A percentile compares a stretch with the other conserved stretches of the same genome.
Conservation (phyloP, 805 yeast species). For the Yarrowia sp. region DNA sequence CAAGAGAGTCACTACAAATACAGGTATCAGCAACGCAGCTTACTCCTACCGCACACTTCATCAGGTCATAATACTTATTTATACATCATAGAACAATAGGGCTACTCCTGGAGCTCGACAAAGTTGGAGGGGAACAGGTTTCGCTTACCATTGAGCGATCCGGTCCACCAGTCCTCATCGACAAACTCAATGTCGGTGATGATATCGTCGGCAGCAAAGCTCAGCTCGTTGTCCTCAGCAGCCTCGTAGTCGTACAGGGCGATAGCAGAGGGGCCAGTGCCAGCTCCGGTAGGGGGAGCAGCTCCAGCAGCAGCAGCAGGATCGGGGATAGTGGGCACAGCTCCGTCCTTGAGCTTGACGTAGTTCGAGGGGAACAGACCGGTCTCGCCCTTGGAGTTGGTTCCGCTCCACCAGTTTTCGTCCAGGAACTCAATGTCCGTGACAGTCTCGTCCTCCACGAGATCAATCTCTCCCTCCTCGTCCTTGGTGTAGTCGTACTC, state of each 20-base stretch:
- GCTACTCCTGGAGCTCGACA: conserved; percentile 54
- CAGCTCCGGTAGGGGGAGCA: conserved; percentile 42
- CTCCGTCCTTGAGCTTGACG: conserved; percentile 60
- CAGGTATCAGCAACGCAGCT: too few relatives aligned
- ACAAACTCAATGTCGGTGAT: conserved; percentile 85
- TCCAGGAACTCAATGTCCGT: conserved; percentile 72
- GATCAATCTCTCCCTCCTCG: conserved; percentile 76
- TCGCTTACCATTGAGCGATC: conserved; percentile 75
- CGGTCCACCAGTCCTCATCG: conserved; percentile 98
- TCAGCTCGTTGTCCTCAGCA: conserved; percentile 88
- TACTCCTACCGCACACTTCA: neutral
- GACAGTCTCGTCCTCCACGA: conserved; percentile 70
- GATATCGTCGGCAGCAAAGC: conserved; percentile 81
- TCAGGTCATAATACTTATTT: conserved; percentile 28
- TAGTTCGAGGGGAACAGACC: conserved; percentile 94
- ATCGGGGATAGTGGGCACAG: conserved; percentile 43
- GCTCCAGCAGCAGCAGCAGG: conserved; percentile 39
- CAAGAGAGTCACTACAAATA: neutral
- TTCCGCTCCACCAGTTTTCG: conserved; percentile 93
- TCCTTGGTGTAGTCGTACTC: conserved; percentile 79
- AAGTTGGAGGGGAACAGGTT: conserved; percentile 93
- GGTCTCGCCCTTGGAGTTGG: conserved; percentile 69
- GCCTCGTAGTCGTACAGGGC: conserved; percentile 87
- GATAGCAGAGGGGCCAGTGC: conserved; percentile 57
- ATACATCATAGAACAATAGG: conserved; percentile 17